Percentiles rank a stretch among this genome's conserved stretches.
These are phyloP conservation scores for Morella rubra DNA, from an alignment of 306 rosid species.

Conservation along the genomic window DNA sequence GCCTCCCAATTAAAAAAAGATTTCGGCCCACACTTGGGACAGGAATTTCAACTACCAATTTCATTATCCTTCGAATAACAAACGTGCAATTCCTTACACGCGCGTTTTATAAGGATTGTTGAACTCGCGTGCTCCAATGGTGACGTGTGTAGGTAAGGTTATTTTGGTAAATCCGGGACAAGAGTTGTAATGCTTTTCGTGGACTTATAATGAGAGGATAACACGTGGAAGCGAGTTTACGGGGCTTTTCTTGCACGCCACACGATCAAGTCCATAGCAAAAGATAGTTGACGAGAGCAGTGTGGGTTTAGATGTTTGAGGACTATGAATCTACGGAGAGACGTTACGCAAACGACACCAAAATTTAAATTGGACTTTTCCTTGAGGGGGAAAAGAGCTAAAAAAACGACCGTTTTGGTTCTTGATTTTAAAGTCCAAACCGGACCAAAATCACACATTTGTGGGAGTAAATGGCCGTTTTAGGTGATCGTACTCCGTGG, in stretches of 20 bases:
- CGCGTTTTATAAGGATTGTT: conserved; percentile 22
- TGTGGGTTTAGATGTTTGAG: neutral
- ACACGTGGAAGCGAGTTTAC: conserved; percentile 18
- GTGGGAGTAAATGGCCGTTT: too few relatives aligned
- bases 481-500: too few relatives aligned
- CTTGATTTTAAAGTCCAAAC: conserved; percentile 5
- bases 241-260: conserved; percentile 17
- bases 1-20: too few relatives aligned
- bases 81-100: conserved; percentile 24
- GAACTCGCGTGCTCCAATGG: conserved; percentile 25
- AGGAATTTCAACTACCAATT: conserved; percentile 14
- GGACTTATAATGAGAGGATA: neutral
- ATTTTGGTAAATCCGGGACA: conserved; percentile 17
- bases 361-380: neutral
- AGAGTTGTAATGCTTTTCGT: neutral
- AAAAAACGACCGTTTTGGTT: conserved; percentile 8
- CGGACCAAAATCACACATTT: neutral
- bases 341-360: conserved; percentile 37
- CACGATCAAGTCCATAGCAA: neutral
- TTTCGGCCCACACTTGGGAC: too few relatives aligned
- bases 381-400: neutral
- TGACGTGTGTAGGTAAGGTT: conserved; percentile 14
- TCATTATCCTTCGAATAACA: neutral
- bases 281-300: neutral
- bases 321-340: conserved; percentile 28